Base-by-base conservation (phyloP, 805 yeast genomes). In the Saccharomycopsis sp. region DNA sequence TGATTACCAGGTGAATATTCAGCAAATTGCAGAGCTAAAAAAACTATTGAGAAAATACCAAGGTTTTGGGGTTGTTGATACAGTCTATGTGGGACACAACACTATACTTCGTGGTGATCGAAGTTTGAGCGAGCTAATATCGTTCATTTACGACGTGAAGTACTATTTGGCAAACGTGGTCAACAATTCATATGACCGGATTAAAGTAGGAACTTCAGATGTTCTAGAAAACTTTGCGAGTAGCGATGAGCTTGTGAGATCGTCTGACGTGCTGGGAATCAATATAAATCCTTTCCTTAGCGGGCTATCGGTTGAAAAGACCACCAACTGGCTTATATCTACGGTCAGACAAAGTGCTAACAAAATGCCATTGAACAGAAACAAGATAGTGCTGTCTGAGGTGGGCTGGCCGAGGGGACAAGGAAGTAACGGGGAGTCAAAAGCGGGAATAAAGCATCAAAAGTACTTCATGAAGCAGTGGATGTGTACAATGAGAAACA, bases 341-440 rank as follows among this genome's bases (percentile, higher is more conserved):
- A 82, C 73, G 62, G 59, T 80, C 37, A 65, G 75, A 52, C 68
- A 73, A 24, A 79, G 77, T 56, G 64, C 81, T 18, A 68, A 72
- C 24, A 44, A 44, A 16, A 44, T 44, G 24, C 82, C 82, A 1
- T 21, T 67, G 34, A 70, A 69, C 54, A 57, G 64, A 14, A 60
- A 66, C 23, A 61, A 65, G 34, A 63, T 83, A 3, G 71, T 78
- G 2, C 73, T 85, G 1, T 74, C 87, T 0, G 90, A 85, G 62
- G 78, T 84, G 20, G 91, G 90, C 0, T 85, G 91, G 91, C 91
- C 91, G 0, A 80, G 75, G 50, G 72, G 69, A 1, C 91, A 90
- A 2, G 89, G 89, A 0, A 58, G 44, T 0, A 75, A 72, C 57
- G 66, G 71, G 48, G 66, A 69, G 1, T 75, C 90, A 0, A 65